Evolutionary conservation across 352 stramenopile genomes (phyloP).

Genomic region (Pythium dissimile): DNA sequence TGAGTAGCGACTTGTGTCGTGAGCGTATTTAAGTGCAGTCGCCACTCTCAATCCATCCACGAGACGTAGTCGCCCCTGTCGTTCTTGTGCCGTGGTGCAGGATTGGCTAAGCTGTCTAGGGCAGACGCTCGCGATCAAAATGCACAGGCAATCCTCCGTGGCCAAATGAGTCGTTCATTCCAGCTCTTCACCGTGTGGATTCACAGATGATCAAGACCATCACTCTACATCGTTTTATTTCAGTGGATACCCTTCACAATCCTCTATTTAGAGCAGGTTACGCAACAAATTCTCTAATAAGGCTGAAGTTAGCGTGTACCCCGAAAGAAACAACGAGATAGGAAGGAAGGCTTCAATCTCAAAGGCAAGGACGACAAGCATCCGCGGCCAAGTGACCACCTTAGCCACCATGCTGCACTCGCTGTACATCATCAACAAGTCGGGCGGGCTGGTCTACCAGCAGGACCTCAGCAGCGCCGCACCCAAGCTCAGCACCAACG

Average conservation of each 20-base stretch:
- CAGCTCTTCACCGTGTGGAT: constrained; percentile 3
- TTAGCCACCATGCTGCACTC: constrained; percentile 91
- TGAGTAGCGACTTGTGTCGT: constrained; percentile 10
- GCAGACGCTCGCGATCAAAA: too few species aligned
- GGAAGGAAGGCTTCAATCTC: not conserved
- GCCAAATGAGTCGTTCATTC: not conserved
- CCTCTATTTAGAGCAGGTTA: constrained; percentile 15
- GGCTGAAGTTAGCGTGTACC: not conserved
- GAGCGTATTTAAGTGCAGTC: not conserved
- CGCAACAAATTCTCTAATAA: too few species aligned
- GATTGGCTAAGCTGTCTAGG: too few species aligned
- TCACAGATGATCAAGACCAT: constrained; percentile 18
- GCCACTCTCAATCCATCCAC: not conserved
- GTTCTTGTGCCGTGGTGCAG: too few species aligned
- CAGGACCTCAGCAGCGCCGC: constrained; percentile 84
- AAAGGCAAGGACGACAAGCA: not conserved
- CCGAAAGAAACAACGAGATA: constrained; percentile 7
- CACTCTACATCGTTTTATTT: constrained; percentile 10
- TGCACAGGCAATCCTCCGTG: too few species aligned
- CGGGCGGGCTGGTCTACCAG: constrained; percentile 91
- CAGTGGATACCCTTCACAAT: not conserved
- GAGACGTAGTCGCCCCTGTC: too few species aligned
- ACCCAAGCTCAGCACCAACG: constrained; percentile 88
- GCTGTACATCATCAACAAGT: constrained; percentile 94
- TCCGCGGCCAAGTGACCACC: too few species aligned